Conservation (phyloP, 768 basidiomycete genomes). For the Pisolithus sp. region DNA sequence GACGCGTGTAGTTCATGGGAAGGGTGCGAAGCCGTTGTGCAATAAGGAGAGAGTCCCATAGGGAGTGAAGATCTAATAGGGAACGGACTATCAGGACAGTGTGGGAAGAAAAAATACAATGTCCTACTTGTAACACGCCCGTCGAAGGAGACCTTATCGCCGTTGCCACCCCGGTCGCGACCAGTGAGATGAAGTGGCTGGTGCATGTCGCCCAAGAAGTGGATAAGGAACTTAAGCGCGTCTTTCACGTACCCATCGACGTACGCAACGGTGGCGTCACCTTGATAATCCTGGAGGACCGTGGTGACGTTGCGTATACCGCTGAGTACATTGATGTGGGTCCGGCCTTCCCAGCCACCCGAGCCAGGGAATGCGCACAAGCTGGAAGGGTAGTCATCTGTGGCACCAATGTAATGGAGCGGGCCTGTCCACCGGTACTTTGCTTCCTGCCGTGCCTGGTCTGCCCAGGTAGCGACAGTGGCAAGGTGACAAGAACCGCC, state of each 20-base stretch:
- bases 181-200: conserved; percentile 90
- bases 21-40: conserved; percentile 74
- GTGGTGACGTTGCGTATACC: conserved; percentile 72
- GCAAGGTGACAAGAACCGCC: conserved; percentile 67
- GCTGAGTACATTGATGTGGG: conserved; percentile 62
- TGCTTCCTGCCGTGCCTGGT: conserved; percentile 45
- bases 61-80: conserved; percentile 65
- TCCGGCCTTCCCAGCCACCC: conserved; percentile 61
- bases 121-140: conserved; percentile 62
- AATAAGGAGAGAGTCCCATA: conserved; percentile 83
- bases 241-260: conserved; percentile 49
- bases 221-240: conserved; percentile 87
- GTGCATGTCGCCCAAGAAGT: conserved; percentile 92
- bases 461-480: conserved; percentile 85
- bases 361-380: conserved; percentile 73
- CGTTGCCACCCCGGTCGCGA: conserved; percentile 84
- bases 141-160: conserved; percentile 67
- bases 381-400: conserved; percentile 71
- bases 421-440: conserved; percentile 67
- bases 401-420: conserved; percentile 69
- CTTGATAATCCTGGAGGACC: conserved; percentile 48
- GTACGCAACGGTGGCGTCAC: conserved; percentile 1
- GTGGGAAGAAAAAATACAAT: conserved; percentile 1
- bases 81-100: neutral
- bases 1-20: conserved; percentile 67